phyloP scores from a whole-genome alignment of 495 filamentous ascomycete species.

The Penicillium angulare region DNA sequence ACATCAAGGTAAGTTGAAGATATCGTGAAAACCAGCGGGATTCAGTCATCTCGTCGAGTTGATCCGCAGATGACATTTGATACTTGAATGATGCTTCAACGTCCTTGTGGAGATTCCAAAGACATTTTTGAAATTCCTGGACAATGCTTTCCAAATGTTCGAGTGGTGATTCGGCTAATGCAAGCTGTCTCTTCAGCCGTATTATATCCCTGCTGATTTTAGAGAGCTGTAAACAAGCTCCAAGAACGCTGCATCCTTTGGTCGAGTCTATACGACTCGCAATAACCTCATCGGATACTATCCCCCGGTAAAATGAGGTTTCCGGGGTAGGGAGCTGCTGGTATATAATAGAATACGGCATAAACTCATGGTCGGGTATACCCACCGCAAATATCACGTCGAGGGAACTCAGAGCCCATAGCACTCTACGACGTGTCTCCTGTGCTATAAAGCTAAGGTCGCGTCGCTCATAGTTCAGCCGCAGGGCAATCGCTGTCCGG shows the following conservation, averaged over 20 bases:
- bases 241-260: background rate
- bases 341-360: constrained; percentile 17
- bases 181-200: constrained; percentile 14
- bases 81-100: constrained; percentile 6
- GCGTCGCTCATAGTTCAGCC: constrained; percentile 18
- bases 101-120: constrained; percentile 10
- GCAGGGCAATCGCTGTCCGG: constrained; percentile 12
- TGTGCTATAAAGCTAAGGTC: constrained; percentile 17
- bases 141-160: constrained; percentile 10
- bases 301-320: constrained; percentile 11
- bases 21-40: constrained; percentile 13
- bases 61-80: background rate
- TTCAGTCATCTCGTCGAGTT: background rate
- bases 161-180: constrained; percentile 10
- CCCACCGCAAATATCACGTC: constrained; percentile 19
- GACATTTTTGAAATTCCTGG: constrained; percentile 14
- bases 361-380: constrained; percentile 18
- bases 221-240: constrained; percentile 11
- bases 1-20: constrained; percentile 11
- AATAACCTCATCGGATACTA: no score
- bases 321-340: constrained; percentile 17
- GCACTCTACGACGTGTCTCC: constrained; percentile 18
- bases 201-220: constrained; percentile 16
- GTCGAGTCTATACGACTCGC: no score
- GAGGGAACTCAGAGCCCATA: constrained; percentile 17